Evolutionary conservation across 73 alveolate genomes (phyloP), one percentile per base, ranked within the genome.

Genomic region (Paramecium bursaria): DNA sequence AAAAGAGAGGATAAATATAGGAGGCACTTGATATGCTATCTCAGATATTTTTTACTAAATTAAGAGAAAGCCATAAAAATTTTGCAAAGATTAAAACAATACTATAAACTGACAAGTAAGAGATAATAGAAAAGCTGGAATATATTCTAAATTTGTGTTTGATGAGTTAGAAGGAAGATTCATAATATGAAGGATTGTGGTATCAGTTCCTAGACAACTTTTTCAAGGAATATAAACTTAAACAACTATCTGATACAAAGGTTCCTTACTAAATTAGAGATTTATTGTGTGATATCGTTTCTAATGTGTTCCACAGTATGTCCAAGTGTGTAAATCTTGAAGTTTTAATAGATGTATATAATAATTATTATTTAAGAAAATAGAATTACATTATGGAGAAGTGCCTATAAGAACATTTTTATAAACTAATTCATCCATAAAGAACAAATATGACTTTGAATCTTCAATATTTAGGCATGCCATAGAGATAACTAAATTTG

Each of bases 21-120:
- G 44, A 67, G 13, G 82, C 82, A 15, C 61, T 67, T 15, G 82
- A 67, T 15, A 67, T 67, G 82, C 44, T 67, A 15, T 30, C 82
- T 5, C 44, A 25, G 13, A 42, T 67, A 4, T 67, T 67, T 21
- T 13, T 67, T 22, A 19, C 9, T 14, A 67, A 57, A 42, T 67
- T 67, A 47, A 67, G 44, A 42, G 82, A 67, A n/a, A 39, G 47
- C 44, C 82, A 67, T 42, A 67, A 67, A 42, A 39, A 53, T 9
- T 67, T 67, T 42, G 82, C 82, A 13, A 67, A 47, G 21, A 31
- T 46, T 13, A 67, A 67, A 42, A 33, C 54, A 0, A 39, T 67
- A 17, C 44, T 42, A 21, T 53, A 67, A 67, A 35, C 21, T 21
- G 82, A 67, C 44, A 6, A 19, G 0, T 35, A 33, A 15, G 82